phyloP scores from a whole-genome alignment of 768 basidiomycete species.

The Russula griseocarnosa region DNA sequence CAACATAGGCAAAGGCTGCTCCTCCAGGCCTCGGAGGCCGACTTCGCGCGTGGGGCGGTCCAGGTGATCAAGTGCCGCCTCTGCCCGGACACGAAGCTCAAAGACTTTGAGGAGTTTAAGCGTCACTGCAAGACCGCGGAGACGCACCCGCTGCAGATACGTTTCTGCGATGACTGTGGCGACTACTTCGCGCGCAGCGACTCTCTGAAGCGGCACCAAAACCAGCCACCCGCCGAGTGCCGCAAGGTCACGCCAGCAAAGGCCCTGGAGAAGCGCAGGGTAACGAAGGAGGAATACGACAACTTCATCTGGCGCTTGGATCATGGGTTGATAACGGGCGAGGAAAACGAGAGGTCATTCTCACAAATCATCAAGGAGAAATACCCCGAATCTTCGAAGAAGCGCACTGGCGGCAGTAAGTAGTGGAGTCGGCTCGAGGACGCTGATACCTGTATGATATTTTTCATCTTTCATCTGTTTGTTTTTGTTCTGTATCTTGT shows the following conservation, averaged over 20 bases:
- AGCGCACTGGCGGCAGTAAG: not conserved
- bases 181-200: not conserved
- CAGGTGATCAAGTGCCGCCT: not conserved
- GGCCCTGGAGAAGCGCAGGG: not conserved
- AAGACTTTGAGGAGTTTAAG: not conserved
- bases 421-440: not conserved
- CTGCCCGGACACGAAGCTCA: not conserved
- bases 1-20: not conserved
- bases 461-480: too few relatives aligned
- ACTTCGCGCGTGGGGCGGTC: not conserved
- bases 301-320: not conserved
- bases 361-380: not conserved
- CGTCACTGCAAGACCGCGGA: not conserved
- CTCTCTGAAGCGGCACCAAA: not conserved
- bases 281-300: not conserved
- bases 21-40: not conserved
- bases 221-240: not conserved
- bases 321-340: not conserved
- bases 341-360: not conserved
- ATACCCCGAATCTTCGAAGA: not conserved
- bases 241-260: rapidly evolving
- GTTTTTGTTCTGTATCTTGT: not conserved
- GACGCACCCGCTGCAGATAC: not conserved
- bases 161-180: not conserved
- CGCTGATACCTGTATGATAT: not conserved